Conservation (phyloP, 768 basidiomycete species). For the Cantharellus anzutake region DNA sequence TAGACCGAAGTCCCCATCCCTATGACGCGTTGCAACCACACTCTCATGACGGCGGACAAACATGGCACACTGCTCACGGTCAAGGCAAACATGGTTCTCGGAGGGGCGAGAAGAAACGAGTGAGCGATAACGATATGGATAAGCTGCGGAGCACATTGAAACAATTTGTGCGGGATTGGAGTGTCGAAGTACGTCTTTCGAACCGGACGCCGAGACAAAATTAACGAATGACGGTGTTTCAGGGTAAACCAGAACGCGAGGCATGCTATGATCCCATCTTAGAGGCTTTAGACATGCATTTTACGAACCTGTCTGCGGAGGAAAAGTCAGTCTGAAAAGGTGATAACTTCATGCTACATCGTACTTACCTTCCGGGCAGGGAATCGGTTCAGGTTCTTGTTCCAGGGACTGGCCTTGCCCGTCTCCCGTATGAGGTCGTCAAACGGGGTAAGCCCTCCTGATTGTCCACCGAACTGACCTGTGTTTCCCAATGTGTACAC, state of each 20-base stretch:
- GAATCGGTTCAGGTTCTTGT: not conserved
- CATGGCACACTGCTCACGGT: constrained; percentile 7
- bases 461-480: not conserved
- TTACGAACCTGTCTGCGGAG: constrained; percentile 31
- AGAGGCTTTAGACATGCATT: constrained; percentile 48
- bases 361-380: not conserved
- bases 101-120: constrained; percentile 10
- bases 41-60: constrained; percentile 10
- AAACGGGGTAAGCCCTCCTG: constrained; percentile 35
- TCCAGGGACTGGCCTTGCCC: constrained; percentile 77
- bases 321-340: constrained; percentile 26
- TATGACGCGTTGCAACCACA: not conserved
- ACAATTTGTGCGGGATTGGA: constrained; percentile 91
- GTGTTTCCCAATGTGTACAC: not conserved
- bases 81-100: constrained; percentile 11
- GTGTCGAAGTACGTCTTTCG: constrained; percentile 37
- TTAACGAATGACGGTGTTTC: not conserved
- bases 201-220: too few relatives aligned
- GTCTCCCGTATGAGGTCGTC: constrained; percentile 78
- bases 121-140: constrained; percentile 67
- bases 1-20: constrained; percentile 13
- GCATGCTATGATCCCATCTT: constrained; percentile 67
- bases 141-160: constrained; percentile 83
- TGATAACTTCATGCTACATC: not conserved
- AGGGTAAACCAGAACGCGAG: constrained; percentile 67